Percentiles rank a stretch among this genome's conserved stretches.
phyloP scores from a whole-genome alignment of 306 rosid genomes.

The Sindora glabra region DNA sequence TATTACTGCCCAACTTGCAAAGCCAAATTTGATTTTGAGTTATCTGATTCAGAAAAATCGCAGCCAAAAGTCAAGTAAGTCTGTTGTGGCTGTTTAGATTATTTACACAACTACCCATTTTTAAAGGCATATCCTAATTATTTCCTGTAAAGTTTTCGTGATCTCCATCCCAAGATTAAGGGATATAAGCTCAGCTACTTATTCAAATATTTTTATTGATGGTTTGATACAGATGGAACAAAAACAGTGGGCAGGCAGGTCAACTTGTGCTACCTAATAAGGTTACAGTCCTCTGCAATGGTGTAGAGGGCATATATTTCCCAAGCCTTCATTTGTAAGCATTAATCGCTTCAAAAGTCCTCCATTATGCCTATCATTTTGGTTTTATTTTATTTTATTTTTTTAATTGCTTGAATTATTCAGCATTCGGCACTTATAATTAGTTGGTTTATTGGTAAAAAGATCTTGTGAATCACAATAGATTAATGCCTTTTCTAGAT shows the following conservation, averaged over 20 bases:
- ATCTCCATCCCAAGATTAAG: too few relatives aligned
- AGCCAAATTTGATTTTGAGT: slow-evolving; percentile 88
- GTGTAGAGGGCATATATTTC: slow-evolving; percentile 88
- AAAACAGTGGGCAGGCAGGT: slow-evolving; percentile 32
- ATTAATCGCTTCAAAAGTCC: slow-evolving; percentile 10
- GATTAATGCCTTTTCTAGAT: too few relatives aligned
- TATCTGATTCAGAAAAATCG: slow-evolving; percentile 84
- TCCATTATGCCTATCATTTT: background rate
- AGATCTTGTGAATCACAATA: too few relatives aligned
- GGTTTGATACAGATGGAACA: slow-evolving; percentile 66
- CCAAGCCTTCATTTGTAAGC: slow-evolving; percentile 97
- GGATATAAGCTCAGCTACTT: slow-evolving; percentile 9
- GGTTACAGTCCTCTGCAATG: slow-evolving; percentile 90
- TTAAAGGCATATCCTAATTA: background rate
- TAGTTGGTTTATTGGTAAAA: too few relatives aligned
- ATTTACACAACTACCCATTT: background rate
- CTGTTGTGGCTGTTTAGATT: background rate
- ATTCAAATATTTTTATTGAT: too few relatives aligned
- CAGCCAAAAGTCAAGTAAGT: slow-evolving; percentile 81
- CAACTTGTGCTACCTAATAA: slow-evolving; percentile 61
- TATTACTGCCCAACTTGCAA: slow-evolving; percentile 98
- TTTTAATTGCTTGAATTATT: background rate
- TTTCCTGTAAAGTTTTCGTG: too few relatives aligned
- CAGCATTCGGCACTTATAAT: too few relatives aligned
- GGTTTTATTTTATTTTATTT: background rate